Base-by-base conservation (phyloP, 108 stramenopile species). In the Cyclotella baltica region DNA sequence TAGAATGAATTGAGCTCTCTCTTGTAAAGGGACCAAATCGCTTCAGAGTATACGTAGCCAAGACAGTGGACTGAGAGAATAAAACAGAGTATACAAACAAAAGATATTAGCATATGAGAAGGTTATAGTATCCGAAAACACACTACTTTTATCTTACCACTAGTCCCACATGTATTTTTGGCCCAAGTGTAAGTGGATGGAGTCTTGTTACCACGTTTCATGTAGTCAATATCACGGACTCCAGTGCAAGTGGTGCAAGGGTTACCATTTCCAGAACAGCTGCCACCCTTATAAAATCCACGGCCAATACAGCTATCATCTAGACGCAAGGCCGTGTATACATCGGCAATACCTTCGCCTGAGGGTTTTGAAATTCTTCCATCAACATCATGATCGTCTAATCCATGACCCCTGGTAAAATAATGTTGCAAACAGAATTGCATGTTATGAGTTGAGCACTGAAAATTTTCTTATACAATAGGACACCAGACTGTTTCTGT, bases 331-430 rank as follows among this genome's bases (percentile, higher is more conserved):
- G 77, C 77, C 29, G 77, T 37, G 59, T 78, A 78, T 1, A 78
- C 2, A 55, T 78, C 77, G 23, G 77, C 77, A 33, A 78, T 65
- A 9, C 77, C 77, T 57, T 78, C 77, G 3, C 77, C 77, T 15
- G 59, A 62, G 13, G 77, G 77, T 19, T 46, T 40, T 2, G 77
- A 16, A 16, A 78, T 78, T 29, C 62, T 37, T 18, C 52, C 62
- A 34, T 29, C 48, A 11, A 71, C 62, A 71, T 71, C 77, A 34
- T 65, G 33, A 10, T 57, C 29, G 46, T 78, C 77, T 52, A 78
- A 28, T 1, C 76, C 76, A 52, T 67, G 67, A 33, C 67, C 67
- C 67, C 67, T 52, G 8, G 37, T 25, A 29, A 8, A 51, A 68
- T 25, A 25, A 16, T 0, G 33, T 36, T 4, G 33, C 8, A 27